These are phyloP conservation scores for Stylonectria norvegica DNA, from an alignment of 2,329 filamentous ascomycete species.

Conservation along the genomic window DNA sequence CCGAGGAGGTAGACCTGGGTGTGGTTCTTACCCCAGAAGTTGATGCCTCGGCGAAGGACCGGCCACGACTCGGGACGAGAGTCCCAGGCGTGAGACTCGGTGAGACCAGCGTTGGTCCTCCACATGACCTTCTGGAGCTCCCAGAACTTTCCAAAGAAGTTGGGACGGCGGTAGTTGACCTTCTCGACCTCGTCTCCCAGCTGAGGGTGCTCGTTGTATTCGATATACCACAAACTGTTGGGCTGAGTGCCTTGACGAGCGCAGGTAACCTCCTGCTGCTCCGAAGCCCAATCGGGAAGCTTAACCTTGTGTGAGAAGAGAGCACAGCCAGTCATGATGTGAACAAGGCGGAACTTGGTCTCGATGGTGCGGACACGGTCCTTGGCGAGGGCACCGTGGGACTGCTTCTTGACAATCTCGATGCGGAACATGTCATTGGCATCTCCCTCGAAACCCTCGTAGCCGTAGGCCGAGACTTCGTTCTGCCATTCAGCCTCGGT, in stretches of 20 bases:
- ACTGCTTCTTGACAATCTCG: conserved; percentile 90
- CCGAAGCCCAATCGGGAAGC: conserved; percentile 94
- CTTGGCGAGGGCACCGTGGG: conserved; percentile 74
- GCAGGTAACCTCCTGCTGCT: conserved; percentile 99
- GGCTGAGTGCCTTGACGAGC: conserved; percentile 86
- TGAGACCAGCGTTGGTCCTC: conserved; percentile 93
- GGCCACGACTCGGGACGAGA: conserved; percentile 94
- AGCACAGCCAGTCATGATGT: conserved; percentile 94
- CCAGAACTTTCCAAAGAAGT: conserved; percentile 97
- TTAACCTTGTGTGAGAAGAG: conserved; percentile 99
- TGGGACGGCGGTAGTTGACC: conserved; percentile 92
- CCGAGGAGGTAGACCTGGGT: conserved; percentile 96
- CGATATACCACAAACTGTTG: conserved; percentile 96
- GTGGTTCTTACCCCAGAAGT: conserved; percentile 95
- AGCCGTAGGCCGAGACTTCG: conserved; percentile 94
- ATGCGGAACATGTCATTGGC: conserved; percentile 94
- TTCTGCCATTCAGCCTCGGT: conserved; percentile 92
- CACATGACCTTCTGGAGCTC: conserved; percentile 98
- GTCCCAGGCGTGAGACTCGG: conserved; percentile 97
- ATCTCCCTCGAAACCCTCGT: conserved; percentile 93
- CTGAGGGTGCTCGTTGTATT: conserved; percentile 80
- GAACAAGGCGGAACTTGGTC: conserved; percentile 92
- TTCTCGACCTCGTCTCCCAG: conserved; percentile 76
- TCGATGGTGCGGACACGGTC: conserved; percentile 87
- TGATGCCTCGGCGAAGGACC: conserved; percentile 87